These are phyloP conservation scores for Chaetomium sp. DNA, from an alignment of 2,329 filamentous ascomycete genomes.

Conservation along the genomic window DNA sequence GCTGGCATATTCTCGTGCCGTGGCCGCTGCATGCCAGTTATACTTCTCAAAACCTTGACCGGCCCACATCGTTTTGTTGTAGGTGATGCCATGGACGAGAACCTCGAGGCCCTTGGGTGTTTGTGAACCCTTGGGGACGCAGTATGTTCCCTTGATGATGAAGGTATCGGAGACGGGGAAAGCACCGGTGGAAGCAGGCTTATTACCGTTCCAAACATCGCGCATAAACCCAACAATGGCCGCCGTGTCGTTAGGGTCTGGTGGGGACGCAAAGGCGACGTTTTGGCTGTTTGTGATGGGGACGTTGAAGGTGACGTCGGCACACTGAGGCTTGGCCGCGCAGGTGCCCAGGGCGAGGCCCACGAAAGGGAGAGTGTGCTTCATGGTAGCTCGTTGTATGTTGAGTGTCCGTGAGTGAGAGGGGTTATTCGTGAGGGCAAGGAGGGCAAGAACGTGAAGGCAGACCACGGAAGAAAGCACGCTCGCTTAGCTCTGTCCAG, in stretches of 20 bases:
- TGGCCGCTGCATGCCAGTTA: constrained; percentile 15
- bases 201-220: constrained; percentile 5
- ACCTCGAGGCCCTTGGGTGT: constrained; percentile 7
- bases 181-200: constrained; percentile 4
- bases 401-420: too few species aligned
- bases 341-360: too few species aligned
- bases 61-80: constrained; percentile 17
- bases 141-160: constrained; percentile 15
- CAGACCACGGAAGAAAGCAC: too few species aligned
- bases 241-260: constrained; percentile 6
- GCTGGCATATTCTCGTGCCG: constrained; percentile 12
- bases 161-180: constrained; percentile 8
- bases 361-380: too few species aligned
- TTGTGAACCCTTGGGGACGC: not conserved
- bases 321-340: not conserved
- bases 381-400: too few species aligned
- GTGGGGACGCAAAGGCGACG: constrained; percentile 8
- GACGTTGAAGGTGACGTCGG: constrained; percentile 10
- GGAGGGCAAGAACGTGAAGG: too few species aligned
- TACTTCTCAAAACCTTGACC: constrained; percentile 12
- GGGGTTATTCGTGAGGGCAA: too few species aligned
- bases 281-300: constrained; percentile 6
- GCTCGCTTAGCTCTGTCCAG: too few species aligned
- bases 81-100: constrained; percentile 18
- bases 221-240: constrained; percentile 7